phyloP scores from a whole-genome alignment of 1,284 basidiomycete species.

The Trametes versicolor region DNA sequence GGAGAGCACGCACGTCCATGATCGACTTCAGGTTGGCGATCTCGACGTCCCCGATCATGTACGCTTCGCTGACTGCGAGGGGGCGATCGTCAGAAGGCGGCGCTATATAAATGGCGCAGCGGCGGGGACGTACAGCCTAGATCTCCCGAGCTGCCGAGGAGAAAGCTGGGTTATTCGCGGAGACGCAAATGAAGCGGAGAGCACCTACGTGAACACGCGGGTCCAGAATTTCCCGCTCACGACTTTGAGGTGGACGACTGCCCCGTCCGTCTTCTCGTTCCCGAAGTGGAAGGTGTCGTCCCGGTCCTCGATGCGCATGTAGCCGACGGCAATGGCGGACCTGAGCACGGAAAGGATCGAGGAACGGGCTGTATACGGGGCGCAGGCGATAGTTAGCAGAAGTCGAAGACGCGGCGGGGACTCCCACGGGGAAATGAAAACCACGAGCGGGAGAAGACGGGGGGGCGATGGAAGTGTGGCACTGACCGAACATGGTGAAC shows the following conservation, averaged over 20 bases:
- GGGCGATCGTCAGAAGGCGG: constrained; percentile 12
- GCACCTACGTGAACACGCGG: constrained; percentile 70
- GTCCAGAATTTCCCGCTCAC: constrained; percentile 84
- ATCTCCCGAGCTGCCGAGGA: constrained; percentile 64
- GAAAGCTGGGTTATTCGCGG: background rate
- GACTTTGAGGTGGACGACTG: constrained; percentile 72
- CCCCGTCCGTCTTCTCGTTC: constrained; percentile 57
- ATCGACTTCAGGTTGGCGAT: constrained; percentile 76
- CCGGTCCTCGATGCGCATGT: constrained; percentile 70
- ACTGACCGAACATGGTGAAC: constrained; percentile 35
- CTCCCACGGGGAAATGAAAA: background rate
- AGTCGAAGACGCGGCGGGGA: constrained; percentile 1
- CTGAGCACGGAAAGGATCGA: constrained; percentile 70
- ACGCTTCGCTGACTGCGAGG: constrained; percentile 83
- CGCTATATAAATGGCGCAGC: constrained; percentile 13
- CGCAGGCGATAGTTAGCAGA: background rate
- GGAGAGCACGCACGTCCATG: constrained; percentile 71
- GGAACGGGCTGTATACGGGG: constrained; percentile 58
- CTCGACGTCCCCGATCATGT: constrained; percentile 85
- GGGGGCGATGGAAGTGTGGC: background rate
- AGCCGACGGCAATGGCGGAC: constrained; percentile 65
- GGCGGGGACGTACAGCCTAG: constrained; percentile 67
- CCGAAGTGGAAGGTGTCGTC: constrained; percentile 69
- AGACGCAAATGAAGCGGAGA: constrained; percentile 6
- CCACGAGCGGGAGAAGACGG: background rate